Evolutionary conservation across 2,329 filamentous ascomycete species (phyloP), one percentile per base, ranked within the genome.

Genomic region (Aureobasidium namibiae): DNA sequence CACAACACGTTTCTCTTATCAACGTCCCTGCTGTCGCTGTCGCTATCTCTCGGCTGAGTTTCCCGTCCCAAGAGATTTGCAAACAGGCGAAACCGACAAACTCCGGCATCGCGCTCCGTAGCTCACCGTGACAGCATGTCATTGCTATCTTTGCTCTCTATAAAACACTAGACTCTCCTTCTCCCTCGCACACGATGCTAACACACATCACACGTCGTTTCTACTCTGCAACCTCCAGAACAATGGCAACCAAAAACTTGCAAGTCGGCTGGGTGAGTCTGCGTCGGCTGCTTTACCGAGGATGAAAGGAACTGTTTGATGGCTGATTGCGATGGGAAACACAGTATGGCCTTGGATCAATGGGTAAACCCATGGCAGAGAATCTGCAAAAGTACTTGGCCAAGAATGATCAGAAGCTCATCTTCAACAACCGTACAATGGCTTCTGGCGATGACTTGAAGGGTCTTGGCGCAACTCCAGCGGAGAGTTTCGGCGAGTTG

Each of bases 341-440:
- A 53, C 31, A 59, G 58, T 60, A 73, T 65, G 74, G 74, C 61
- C 73, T 76, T 53, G 74, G 74, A 39, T 76, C 74, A 34, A 76
- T 76, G 74, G 74, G 74, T 61, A 71, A 74, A 16, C 72, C 71
- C 63, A 76, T 76, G 74, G 74, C 74, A 58, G 68, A 66, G 46
- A 76, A 76, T 58, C 68, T 76, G 8, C 74, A 76, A 66, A 69
- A 68, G 21, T 73, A 75, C 59, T 66, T 76, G 1, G 31, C 38
- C 4, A 62, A 61, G 31, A 54, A 57, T 21, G 41, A 59, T 16
- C 38, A 59, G 29, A 29, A 49, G 8, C 39, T 61, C 34, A 56
- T 56, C 38, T 61, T 41, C 38, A 56, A 48, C 42, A 61, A 61
- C 29, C 50, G 59, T 33, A 61, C 59, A 45, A 56, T 61, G 50